Percentiles rank a stretch among this genome's conserved stretches.
Conservation (phyloP, 169 alveolate genomes). For the Plasmodium ovale region DNA sequence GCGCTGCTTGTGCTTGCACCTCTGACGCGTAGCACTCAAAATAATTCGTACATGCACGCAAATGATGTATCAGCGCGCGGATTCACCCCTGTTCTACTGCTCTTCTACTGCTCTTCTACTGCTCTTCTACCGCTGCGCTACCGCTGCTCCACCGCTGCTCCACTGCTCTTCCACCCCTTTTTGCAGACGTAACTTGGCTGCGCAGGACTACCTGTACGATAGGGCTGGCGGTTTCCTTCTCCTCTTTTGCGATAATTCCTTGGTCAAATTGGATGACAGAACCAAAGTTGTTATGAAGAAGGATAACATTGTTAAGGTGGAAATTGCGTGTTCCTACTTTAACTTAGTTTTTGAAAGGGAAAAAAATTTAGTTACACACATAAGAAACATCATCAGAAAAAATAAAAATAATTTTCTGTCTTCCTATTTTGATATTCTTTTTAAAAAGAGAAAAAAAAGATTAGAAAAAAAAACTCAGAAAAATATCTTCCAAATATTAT, state of each 20-base stretch:
- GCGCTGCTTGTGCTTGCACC: too few species aligned
- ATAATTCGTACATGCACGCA: too few species aligned
- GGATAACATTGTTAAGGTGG: constrained; percentile 27
- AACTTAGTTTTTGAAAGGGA: constrained; percentile 35
- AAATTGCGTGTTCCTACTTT: constrained; percentile 35
- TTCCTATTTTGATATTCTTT: constrained; percentile 48
- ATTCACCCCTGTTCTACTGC: neutral
- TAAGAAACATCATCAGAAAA: constrained; percentile 23
- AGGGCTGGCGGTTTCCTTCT: constrained; percentile 6
- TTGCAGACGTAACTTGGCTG: neutral
- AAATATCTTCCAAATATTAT: neutral
- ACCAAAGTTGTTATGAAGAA: constrained; percentile 2
- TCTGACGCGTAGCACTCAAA: too few species aligned
- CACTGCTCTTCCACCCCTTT: neutral
- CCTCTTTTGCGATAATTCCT: constrained; percentile 31
- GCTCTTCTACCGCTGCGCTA: neutral
- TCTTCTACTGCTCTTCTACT: neutral
- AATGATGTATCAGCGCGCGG: neutral
- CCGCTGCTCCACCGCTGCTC: neutral
- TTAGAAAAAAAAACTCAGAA: constrained; percentile 21
- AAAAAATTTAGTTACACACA: constrained; percentile 23
- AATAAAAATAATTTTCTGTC: constrained; percentile 42
- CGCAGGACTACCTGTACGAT: constrained; percentile 26
- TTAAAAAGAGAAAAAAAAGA: constrained; percentile 51
- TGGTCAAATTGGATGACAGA: constrained; percentile 13